These are phyloP conservation scores for Serendipita sp. DNA, from an alignment of 768 basidiomycete genomes.

Conservation along the genomic window DNA sequence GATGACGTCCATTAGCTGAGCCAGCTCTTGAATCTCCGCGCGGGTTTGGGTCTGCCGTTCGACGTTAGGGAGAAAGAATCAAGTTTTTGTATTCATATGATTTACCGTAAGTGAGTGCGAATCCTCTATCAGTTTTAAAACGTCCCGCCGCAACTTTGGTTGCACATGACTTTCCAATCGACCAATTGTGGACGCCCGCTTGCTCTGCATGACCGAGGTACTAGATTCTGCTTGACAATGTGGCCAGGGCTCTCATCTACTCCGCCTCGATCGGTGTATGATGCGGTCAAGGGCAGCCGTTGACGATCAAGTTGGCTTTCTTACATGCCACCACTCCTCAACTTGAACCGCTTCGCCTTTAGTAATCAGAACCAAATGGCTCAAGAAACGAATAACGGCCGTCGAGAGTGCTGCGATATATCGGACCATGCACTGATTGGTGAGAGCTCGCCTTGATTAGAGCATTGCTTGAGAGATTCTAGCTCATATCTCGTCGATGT, in stretches of 20 bases:
- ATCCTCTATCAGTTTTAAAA: too few species aligned
- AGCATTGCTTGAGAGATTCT: conserved; percentile 2
- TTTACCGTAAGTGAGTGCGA: too few species aligned
- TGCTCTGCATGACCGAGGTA: too few species aligned
- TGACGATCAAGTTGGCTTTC: neutral
- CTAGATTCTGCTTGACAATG: too few species aligned
- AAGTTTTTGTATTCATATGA: neutral
- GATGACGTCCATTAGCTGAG: neutral
- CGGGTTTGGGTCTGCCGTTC: neutral
- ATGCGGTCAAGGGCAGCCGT: neutral
- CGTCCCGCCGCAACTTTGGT: too few species aligned
- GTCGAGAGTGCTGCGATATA: conserved; percentile 58
- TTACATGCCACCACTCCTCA: neutral
- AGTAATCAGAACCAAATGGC: neutral
- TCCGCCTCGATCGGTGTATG: neutral
- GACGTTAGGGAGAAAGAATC: neutral
- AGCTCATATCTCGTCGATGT: conserved; percentile 32
- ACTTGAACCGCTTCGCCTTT: neutral
- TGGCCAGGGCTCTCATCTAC: too few species aligned
- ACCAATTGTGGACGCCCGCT: neutral
- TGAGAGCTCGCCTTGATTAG: conserved; percentile 4
- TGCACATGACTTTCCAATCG: neutral
- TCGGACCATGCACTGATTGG: conserved; percentile 68
- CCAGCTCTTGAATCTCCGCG: neutral
- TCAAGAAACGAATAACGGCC: conserved; percentile 16